These are phyloP conservation scores for Leptographium wingfieldii DNA, from an alignment of 2,329 filamentous ascomycete genomes.

Conservation along the genomic window DNA sequence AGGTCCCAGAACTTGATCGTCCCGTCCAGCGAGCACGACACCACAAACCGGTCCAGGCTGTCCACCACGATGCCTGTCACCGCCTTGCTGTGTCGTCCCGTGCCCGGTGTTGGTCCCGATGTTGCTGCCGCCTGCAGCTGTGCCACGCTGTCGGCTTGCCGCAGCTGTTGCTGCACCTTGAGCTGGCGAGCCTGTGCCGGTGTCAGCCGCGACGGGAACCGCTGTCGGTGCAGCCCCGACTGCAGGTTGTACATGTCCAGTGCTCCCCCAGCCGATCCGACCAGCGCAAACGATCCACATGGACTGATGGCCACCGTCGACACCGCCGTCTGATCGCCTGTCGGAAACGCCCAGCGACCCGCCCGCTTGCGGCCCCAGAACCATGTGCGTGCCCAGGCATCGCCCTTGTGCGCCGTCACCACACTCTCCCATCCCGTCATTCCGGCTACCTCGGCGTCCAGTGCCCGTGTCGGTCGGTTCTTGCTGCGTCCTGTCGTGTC, in stretches of 20 bases:
- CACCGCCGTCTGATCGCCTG: slow-evolving; percentile 70
- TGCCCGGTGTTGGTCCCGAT: slow-evolving; percentile 28
- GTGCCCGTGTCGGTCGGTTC: slow-evolving; percentile 42
- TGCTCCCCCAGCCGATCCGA: slow-evolving; percentile 71
- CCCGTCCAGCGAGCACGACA: slow-evolving; percentile 82
- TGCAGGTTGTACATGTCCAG: slow-evolving; percentile 97
- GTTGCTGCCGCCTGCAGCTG: slow-evolving; percentile 34
- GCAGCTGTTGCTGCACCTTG: slow-evolving; percentile 52
- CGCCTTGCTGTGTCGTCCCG: slow-evolving; percentile 65
- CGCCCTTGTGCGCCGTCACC: slow-evolving; percentile 79
- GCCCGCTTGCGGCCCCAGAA: slow-evolving; percentile 94
- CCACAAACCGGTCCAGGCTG: slow-evolving; percentile 71
- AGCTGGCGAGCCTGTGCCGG: slow-evolving; percentile 67
- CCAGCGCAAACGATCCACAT: slow-evolving; percentile 84
- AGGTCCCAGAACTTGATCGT: slow-evolving; percentile 98
- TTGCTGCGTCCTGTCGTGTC: slow-evolving; percentile 23
- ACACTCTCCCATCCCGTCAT: slow-evolving; percentile 96
- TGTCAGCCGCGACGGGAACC: slow-evolving; percentile 70
- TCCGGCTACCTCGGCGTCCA: slow-evolving; percentile 56
- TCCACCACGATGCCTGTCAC: slow-evolving; percentile 84
- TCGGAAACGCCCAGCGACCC: slow-evolving; percentile 85
- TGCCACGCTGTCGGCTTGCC: slow-evolving; percentile 40
- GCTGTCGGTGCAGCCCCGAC: slow-evolving; percentile 76
- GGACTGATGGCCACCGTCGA: slow-evolving; percentile 78
- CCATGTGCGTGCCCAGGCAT: slow-evolving; percentile 83